Percentiles rank a stretch among this genome's conserved stretches.
These are phyloP conservation scores for Aspergillus fijiensis DNA, from an alignment of 2,329 filamentous ascomycete genomes.

Conservation along the genomic window DNA sequence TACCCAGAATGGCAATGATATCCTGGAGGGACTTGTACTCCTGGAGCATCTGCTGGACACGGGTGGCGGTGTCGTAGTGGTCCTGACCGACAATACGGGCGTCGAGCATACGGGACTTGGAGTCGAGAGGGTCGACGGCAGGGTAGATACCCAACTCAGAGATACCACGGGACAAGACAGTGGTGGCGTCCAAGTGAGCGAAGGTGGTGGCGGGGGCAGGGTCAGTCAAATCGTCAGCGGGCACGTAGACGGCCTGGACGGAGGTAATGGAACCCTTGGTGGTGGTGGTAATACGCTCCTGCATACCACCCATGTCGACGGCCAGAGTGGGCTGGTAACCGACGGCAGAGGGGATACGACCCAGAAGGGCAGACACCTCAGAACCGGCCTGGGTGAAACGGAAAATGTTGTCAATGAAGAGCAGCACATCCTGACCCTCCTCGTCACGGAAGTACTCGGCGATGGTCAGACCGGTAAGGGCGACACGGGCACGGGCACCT, in stretches of 20 bases:
- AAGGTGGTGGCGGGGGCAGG: conserved; percentile 99
- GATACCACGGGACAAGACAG: conserved; percentile 99
- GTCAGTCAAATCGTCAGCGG: conserved; percentile 99
- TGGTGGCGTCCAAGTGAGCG: conserved; percentile 99
- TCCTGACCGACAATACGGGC: conserved; percentile 97
- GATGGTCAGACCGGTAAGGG: conserved; percentile 75
- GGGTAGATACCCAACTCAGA: conserved; percentile 99
- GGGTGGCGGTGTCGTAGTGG: conserved; percentile 92
- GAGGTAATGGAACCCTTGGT: conserved; percentile 99
- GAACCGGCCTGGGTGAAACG: conserved; percentile 99
- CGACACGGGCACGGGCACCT: conserved; percentile 99
- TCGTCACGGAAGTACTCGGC: conserved; percentile 77
- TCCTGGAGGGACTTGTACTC: conserved; percentile 99
- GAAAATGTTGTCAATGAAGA: conserved; percentile 99
- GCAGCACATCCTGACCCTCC: conserved; percentile 91
- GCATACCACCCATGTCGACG: conserved; percentile 99
- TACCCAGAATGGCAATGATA: conserved; percentile 99
- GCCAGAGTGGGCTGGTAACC: conserved; percentile 99
- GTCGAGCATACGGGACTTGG: conserved; percentile 99
- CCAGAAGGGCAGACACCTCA: conserved; percentile 97
- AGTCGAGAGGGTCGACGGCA: conserved; percentile 98
- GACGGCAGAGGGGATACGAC: conserved; percentile 99
- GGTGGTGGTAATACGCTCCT: conserved; percentile 99
- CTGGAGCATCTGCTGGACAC: conserved; percentile 98
- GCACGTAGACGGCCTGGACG: conserved; percentile 99